Evolutionary conservation across 2,329 filamentous ascomycete species (phyloP), one percentile per base, ranked within the genome.

Genomic region (Verticillium albo-atrum): DNA sequence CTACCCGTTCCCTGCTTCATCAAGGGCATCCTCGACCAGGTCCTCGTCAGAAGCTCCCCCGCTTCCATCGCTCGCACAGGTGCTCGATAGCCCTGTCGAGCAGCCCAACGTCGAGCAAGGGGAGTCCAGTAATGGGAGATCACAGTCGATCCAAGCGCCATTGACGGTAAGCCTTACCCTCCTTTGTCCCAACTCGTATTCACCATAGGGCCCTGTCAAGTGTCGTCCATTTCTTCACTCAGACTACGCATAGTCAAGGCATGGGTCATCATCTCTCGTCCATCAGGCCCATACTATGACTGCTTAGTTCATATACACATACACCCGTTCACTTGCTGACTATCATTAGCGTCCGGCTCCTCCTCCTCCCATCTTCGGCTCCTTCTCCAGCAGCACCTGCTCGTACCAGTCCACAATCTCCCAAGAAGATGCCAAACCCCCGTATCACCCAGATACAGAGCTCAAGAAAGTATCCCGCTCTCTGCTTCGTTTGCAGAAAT

Each of bases 371-470:
- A 34, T 37, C 32, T 37, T 35, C 17, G 30, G 30, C 17, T 55
- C 54, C 12, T 55, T 37, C 25, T 55, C 66, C 56, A 68, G 73
- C 55, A 74, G 72, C n/a, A 72, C 67, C 58, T 63, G 65, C 10
- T 75, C 73, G 2, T 74, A 74, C 35, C 68, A 67, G 1, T 75
- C 73, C 2, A 72, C 70, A 1, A 64, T 76, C 12, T 59, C 64
- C 12, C 74, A 76, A 47, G 74, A 76, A 60, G 74, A 76, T 52
- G 72, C 75, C 23, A 75, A 75, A 56, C 63, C 71, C 9, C 70
- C 72, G 27, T 77, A 74, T 73, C 70, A 77, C 57, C 70, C 74
- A 0, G 75, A 77, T 4, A 68, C 70, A 4, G 75, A 77, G 54
- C 72, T 77, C 32, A 73, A 74, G 56, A 67, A 65, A 15, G 70